Evolutionary conservation across 1,284 basidiomycete species (phyloP), one percentile per base, ranked within the genome.

Genomic region (Trichosporon inkin): DNA sequence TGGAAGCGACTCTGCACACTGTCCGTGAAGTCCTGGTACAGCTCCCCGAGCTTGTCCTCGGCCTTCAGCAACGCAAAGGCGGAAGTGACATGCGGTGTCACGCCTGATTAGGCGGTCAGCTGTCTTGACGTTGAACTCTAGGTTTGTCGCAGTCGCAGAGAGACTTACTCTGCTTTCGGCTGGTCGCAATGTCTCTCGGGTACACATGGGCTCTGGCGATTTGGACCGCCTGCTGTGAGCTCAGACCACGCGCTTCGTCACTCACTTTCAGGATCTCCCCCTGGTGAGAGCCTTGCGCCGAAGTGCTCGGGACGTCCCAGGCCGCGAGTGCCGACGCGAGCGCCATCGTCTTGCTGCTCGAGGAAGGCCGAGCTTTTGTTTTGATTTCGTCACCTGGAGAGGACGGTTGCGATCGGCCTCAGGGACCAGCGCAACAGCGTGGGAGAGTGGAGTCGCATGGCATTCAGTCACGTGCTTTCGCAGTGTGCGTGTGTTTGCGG

Each of bases 1-100:
- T 60, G 51, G 56, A 76, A 77, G 19, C 67, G 62, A 0, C 47
- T 32, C 28, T 73, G 66, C 2, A 79, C 71, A 4, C 64, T 64
- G 37, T 68, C 73, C 73, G 58, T 55, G 24, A 73, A 73, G 55
- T 76, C 72, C 6, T 61, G 24, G 41, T 67, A 69, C 37, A 73
- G 40, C 20, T 64, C 53, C n/a, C 19, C 34, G 17, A 62, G 53
- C 28, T 63, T 51, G 22, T 62, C 65, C 1, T 58, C 49, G 10
- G 57, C 37, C 14, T 54, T 49, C 4, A 69, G 38, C 1, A 69
- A 22, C 6, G 59, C 56, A 20, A 75, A 66, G 7, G 73, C 72
- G 0, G 56, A 47, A 0, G 65, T 52, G n/a, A 71, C 61, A 10
- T 71, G 67, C 1, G 66, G 61, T 0, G 68, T 69, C 37, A 71